phyloP scores from a whole-genome alignment of 2,329 filamentous ascomycete genomes.

The Fusarium floridanum region DNA sequence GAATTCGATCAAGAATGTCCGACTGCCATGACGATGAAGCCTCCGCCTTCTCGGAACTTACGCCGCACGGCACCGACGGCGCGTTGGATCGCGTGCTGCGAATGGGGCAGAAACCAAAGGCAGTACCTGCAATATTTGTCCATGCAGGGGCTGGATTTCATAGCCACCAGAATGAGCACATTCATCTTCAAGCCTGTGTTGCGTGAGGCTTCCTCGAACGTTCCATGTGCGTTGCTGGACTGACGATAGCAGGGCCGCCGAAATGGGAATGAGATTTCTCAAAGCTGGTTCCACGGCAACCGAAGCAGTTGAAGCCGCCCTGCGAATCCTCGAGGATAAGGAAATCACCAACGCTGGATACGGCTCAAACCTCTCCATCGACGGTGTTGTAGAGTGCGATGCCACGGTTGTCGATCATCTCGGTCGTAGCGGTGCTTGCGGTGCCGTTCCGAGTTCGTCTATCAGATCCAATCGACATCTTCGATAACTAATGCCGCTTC shows the following conservation, averaged over 20 bases:
- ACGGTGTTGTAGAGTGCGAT: constrained; percentile 94
- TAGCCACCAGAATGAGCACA: constrained; percentile 84
- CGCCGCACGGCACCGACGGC: constrained; percentile 60
- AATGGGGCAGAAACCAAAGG: constrained; percentile 51
- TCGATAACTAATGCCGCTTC: constrained; percentile 4
- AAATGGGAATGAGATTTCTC: constrained; percentile 84
- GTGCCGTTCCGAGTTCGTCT: constrained; percentile 85
- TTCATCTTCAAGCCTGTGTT: constrained; percentile 88
- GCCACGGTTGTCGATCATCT: constrained; percentile 92
- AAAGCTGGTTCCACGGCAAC: constrained; percentile 83
- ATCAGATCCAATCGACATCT: not conserved
- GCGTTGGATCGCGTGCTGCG: constrained; percentile 56
- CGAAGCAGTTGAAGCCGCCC: constrained; percentile 90
- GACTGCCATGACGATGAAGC: constrained; percentile 44
- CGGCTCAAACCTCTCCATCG: constrained; percentile 92
- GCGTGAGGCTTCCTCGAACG: constrained; percentile 71
- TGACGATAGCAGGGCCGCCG: constrained; percentile 76
- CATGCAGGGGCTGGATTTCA: constrained; percentile 97
- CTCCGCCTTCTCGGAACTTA: constrained; percentile 60
- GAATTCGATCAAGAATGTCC: constrained; percentile 50
- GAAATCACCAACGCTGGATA: constrained; percentile 98
- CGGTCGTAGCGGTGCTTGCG: constrained; percentile 92
- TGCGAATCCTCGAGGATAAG: constrained; percentile 89
- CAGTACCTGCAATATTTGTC: constrained; percentile 84
- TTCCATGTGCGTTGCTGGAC: not conserved